Percentiles rank a stretch among this genome's conserved stretches.
phyloP scores from a whole-genome alignment of 768 basidiomycete genomes.

The Asterophora parasitica region DNA sequence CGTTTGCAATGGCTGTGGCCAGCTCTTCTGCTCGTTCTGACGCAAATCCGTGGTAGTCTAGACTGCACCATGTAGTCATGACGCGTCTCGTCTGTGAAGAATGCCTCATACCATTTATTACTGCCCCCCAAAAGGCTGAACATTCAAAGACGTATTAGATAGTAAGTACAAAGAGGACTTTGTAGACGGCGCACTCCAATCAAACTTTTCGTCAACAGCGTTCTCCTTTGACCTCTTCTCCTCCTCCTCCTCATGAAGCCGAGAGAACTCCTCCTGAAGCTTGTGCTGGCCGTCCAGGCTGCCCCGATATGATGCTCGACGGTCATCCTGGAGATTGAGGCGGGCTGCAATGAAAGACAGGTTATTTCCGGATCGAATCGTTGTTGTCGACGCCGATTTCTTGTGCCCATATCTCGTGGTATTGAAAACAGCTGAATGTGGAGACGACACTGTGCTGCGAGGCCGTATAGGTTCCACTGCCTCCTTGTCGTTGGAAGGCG shows the following conservation, averaged over 20 bases:
- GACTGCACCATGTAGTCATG: slow-evolving; percentile 6
- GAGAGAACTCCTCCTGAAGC: slow-evolving; percentile 72
- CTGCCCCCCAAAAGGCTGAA: slow-evolving; percentile 92
- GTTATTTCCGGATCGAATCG: slow-evolving; percentile 48
- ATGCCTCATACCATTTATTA: slow-evolving; percentile 67
- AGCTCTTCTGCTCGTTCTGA: slow-evolving; percentile 71
- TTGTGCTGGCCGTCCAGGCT: slow-evolving; percentile 65
- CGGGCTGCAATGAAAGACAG: slow-evolving; percentile 52
- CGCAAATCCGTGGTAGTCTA: slow-evolving; percentile 89
- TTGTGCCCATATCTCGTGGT: slow-evolving; percentile 41
- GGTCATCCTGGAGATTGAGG: slow-evolving; percentile 46
- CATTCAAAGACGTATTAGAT: neutral
- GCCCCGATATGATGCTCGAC: slow-evolving; percentile 33
- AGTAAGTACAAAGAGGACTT: neutral
- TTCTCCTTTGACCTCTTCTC: slow-evolving; percentile 34
- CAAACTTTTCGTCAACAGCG: slow-evolving; percentile 46
- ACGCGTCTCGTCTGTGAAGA: neutral
- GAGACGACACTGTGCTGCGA: slow-evolving; percentile 1
- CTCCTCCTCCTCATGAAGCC: slow-evolving; percentile 54
- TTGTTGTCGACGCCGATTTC: slow-evolving; percentile 58
- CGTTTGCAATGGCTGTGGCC: slow-evolving; percentile 85
- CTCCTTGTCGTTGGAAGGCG: slow-evolving; percentile 8
- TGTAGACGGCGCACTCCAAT: slow-evolving; percentile 60
- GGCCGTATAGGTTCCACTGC: slow-evolving; percentile 14
- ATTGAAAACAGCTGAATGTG: slow-evolving; percentile 15